Conservation (phyloP, 257 asterid genomes). For the Leptodermis oblonga region DNA sequence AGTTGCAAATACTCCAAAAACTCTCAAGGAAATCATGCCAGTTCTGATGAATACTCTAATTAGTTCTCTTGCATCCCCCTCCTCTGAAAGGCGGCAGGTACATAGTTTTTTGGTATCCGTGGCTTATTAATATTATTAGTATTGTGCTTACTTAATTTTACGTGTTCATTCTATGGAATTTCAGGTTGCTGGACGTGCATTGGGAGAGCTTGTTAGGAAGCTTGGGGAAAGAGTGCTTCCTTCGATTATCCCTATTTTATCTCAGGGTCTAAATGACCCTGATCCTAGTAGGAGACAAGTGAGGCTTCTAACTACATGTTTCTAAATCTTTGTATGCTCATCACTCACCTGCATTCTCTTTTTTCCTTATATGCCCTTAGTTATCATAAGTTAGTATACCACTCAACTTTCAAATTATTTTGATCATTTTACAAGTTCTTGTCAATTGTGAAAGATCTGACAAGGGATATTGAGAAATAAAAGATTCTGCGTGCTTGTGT, state of each 20-base stretch:
- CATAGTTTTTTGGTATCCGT: conserved; percentile 11
- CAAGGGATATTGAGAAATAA: not conserved
- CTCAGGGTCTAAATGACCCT: conserved; percentile 74
- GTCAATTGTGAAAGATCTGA: not conserved
- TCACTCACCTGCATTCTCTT: not conserved
- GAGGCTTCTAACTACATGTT: conserved; percentile 26
- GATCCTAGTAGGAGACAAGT: conserved; percentile 94
- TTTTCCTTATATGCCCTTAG: not conserved
- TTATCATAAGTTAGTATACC: not conserved
- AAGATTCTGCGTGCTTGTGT: not conserved
- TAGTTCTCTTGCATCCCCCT: conserved; percentile 85
- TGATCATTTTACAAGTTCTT: not conserved
- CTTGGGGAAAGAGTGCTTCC: conserved; percentile 99
- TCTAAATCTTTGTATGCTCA: conserved; percentile 5
- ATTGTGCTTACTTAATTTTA: not conserved
- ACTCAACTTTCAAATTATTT: not conserved
- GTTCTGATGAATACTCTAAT: conserved; percentile 92
- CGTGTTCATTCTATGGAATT: conserved; percentile 19
- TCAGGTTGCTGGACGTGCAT: conserved; percentile 93
- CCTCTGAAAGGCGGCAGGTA: conserved; percentile 98
- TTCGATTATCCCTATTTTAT: conserved; percentile 78
- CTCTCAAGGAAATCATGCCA: conserved; percentile 96
- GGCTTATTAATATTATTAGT: not conserved
- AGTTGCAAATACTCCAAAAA: conserved; percentile 97
- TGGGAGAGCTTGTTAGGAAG: conserved; percentile 99